Base-by-base conservation (phyloP, 2,329 filamentous ascomycete species). In the Pseudogymnoascus sp. region DNA sequence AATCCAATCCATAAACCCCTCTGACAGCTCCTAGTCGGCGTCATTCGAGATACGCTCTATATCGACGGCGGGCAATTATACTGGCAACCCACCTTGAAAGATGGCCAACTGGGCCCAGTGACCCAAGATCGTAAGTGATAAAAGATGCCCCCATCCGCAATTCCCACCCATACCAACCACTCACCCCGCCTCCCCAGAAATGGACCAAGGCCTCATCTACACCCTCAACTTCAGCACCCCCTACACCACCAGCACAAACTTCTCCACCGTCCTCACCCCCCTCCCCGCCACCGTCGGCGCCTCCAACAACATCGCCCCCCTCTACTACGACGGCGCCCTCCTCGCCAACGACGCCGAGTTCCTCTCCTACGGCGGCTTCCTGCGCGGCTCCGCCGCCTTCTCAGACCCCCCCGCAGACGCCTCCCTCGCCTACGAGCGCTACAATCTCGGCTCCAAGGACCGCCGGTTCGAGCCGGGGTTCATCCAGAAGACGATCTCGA, bases 281-380 rank as follows among this genome's bases (percentile, higher is more conserved):
- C 70, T 82, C 38, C 65, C 72, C 0, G 77, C 70, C 37, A 77
- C 80, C 6, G 77, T 26, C 24, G 24, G n/a, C n/a, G n/a, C n/a
- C n/a, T n/a, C n/a, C n/a, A n/a, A n/a, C n/a, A n/a, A n/a, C n/a
- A n/a, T n/a, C 24, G 24, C 24, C 24, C 84, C 85, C 0, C 82
- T 82, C 67, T 88, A 82, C 65, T 65, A 78, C 14, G 86, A 88
- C 65, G 88, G 88, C 1, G 82, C 78, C 6, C 82, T 90, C 75
- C 80, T 91, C 33, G 81, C 80, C 59, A 90, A 89, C 67, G 76
- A 89, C 64, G 75, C 80, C 59, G 80, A 87, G 65, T 85, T 86
- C 68, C 86, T 81, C 68, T 76, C 86, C 1, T 90, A 86, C 62
- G 88, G 87, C 16, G 88, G 88, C 0, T 70, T 85, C 26, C 53